Base-by-base conservation (phyloP, 306 rosid genomes). In the Malus sieversii region DNA sequence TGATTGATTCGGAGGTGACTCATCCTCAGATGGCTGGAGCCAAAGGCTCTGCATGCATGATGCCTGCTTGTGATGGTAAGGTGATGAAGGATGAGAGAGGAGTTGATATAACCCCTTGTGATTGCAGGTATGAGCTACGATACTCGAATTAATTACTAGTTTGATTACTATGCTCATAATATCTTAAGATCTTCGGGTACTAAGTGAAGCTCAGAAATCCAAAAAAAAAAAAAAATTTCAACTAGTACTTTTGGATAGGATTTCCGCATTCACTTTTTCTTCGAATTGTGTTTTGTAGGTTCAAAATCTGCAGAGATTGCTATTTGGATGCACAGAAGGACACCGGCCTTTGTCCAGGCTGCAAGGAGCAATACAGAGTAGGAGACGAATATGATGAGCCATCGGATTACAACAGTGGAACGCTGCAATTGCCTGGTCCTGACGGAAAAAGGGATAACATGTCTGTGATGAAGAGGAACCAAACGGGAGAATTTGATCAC, bases 11-110 rank as follows among this genome's bases (percentile, higher is more conserved):
- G 1, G 94, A 90, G 76, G 98, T 93, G 0, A 84, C 69, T 51
- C 97, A 93, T 79, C 97, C 98, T 52, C 98, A 93, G 65, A 93
- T 93, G 97, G 98, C 98, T 0, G 98, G 98, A 10, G 82, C 98
- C 68, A 93, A 87, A 78, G 98, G 97, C 20, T 93, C 98, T 38
- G 77, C 94, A 0, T 93, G 97, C 74, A 72, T 87, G 3, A 85
- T 93, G 82, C 86, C 82, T 33, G 85, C 90, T 70, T 93, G 98
- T 75, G 92, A 91, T 82, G 94, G 94, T 42, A 93, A 90, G 75
- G 89, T 90, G 71, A 90, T 93, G 98, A 93, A 84, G 86, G 97
- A 93, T 75, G 98, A 91, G 70, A 90, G 98, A 38, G 98, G 98
- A 27, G 57, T 67, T 7, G 98, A 93, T 55, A 59, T 93, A 1